Evolutionary conservation across 192 early-diverging fungal species (phyloP), one percentile per base, ranked within the genome.

Genomic region (Obelidium mucronatum): DNA sequence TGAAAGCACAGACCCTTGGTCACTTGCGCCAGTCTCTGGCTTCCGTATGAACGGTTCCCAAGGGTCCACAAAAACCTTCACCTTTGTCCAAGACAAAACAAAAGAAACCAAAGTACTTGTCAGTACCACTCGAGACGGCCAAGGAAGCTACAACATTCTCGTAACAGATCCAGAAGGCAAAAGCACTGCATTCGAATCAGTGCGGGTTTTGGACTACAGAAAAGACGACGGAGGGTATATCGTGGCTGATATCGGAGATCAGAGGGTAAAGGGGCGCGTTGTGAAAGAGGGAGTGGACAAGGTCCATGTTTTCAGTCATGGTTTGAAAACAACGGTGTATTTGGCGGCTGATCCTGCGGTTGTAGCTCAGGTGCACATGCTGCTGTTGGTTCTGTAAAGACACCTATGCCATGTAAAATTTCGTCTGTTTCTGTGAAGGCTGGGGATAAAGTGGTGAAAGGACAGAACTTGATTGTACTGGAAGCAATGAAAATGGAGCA

Each of bases 401-500:
- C 97, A 22, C 97, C 97, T 15, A 98, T 98, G 97, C 95, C 97
- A 19, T 97, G 97, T 88, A 96, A 95, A 85, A 97, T 98, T 67
- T 93, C 95, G 26, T 92, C 92, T 80, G 76, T 97, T 0, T 78
- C 88, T 52, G 89, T 94, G 1, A 84, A 90, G 65, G 79, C 89
- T 28, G 97, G 95, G 19, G 89, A 93, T 36, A 84, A 84, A 40
- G 93, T 98, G 11, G 87, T 88, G 56, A 93, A 94, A 80, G 95
- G 92, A 42, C 85, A 90, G 55, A 87, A 90, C 40, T 79, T 98
- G 36, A 81, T 97, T 2, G 87, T 98, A 36, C 83, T 98, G 36
- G 97, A 98, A 76, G 97, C 97, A 24, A 98, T 98, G 97, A 98
- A 98, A 88, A 98, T 98, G 97, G 97, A 98, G 88, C 96, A 97